Evolutionary conservation across 2,329 filamentous ascomycete genomes (phyloP).

Genomic region (Ascochyta rabiei): DNA sequence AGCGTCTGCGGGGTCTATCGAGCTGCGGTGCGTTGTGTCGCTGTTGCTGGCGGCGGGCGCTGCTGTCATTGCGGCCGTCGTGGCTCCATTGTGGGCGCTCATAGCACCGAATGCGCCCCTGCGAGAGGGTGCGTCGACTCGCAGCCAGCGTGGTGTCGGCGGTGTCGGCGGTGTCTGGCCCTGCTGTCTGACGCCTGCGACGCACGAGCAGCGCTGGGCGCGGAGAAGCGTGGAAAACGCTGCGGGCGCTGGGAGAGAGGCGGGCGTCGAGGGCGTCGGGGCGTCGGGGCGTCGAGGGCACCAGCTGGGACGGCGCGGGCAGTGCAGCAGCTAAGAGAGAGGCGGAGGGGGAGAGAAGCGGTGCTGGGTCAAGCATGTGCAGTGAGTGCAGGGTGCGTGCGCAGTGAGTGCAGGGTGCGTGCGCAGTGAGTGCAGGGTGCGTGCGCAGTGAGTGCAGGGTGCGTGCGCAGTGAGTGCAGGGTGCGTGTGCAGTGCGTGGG

Average conservation of each 20-base stretch:
- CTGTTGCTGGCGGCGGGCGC: conserved; percentile 31
- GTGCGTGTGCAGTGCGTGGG: too few species aligned
- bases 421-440: too few species aligned
- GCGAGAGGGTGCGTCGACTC: conserved; percentile 35
- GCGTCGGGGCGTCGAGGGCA: conserved; percentile 33
- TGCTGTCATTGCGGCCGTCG: conserved; percentile 46
- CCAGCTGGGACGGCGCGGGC: conserved; percentile 19
- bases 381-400: neutral
- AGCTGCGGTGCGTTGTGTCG: conserved; percentile 10
- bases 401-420: too few species aligned
- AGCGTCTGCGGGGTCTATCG: neutral
- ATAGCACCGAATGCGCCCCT: conserved; percentile 43
- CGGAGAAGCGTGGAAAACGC: conserved; percentile 38
- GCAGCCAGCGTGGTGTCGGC: conserved; percentile 28
- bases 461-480: too few species aligned
- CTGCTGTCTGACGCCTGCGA: conserved; percentile 21
- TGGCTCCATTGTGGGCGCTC: conserved; percentile 39
- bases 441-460: too few species aligned
- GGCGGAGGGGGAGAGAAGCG: conserved; percentile 18
- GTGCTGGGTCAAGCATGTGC: conserved; percentile 25
- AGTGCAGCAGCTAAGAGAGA: conserved; percentile 10
- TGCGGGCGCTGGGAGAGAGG: conserved; percentile 21
- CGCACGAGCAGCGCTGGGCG: conserved; percentile 24
- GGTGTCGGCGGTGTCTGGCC: conserved; percentile 9
- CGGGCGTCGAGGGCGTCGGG: conserved; percentile 34